Evolutionary conservation across 495 filamentous ascomycete species (phyloP), one percentile per base, ranked within the genome.

Genomic region (Penicillium antarcticum): DNA sequence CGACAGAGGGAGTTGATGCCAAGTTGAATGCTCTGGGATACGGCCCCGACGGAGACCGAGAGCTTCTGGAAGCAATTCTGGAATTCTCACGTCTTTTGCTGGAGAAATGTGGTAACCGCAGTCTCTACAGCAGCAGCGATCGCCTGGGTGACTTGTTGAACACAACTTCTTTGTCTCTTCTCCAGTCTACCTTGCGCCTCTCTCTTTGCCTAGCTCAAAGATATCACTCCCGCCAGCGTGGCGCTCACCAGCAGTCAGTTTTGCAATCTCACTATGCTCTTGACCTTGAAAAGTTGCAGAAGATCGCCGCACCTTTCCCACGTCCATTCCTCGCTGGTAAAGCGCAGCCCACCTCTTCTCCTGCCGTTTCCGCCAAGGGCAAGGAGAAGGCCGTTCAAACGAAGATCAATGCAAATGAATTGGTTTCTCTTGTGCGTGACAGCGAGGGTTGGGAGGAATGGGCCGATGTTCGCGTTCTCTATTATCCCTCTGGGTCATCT

Each of bases 81-180:
- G 75, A 81, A 29, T 99, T 99, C 66, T 95, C 92, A 23, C 79
- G 82, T 47, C 78, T 95, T 51, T 78, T 99, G 12, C 73, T 97
- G 34, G 88, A 97, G 65, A 94, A 94, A 63, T 97, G 95, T 74
- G 95, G 94, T 48, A 99, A 99, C 60, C 81, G 95, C 58, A 97
- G 92, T 72, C 81, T 99, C 42, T 99, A 99, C 64, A 86, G 82
- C 49, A 97, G 95, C 72, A 97, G 92, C 58, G 77, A 83, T 51
- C 88, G 92, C 48, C 73, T 99, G 31, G 89, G 89, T 56, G 85
- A 89, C 58, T 78, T 99, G 32, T 80, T 99, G 49, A 89, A 95
- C 61, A 91, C 87, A 26, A 94, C 91, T 3, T 89, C 87, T 36
- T 75, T 91, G 21, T 80, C 82, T 42, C 79, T 99, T 18, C 73